A percentile compares a stretch with the other conserved stretches of the same genome.
phyloP scores from a whole-genome alignment of 176 grass and related monocot genomes.

The Guadua angustifolia region DNA sequence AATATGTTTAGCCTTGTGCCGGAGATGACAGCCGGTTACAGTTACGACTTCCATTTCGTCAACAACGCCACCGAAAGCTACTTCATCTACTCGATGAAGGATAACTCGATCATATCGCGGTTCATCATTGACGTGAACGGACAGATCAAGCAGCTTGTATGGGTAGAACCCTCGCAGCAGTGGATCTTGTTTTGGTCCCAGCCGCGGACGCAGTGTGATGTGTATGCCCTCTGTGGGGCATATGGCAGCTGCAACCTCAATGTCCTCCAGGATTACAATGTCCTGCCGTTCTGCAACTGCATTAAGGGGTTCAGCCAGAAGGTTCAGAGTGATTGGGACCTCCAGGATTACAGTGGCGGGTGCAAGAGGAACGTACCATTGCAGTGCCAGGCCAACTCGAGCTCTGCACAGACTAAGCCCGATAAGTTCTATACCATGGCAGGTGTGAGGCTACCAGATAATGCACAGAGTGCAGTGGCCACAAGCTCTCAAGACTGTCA shows the following conservation, averaged over 20 bases:
- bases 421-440: conserved; percentile 68
- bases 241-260: conserved; percentile 69
- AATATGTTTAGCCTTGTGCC: conserved; percentile 61
- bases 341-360: conserved; percentile 59
- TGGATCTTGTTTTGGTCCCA: conserved; percentile 74
- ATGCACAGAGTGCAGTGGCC: conserved; percentile 39
- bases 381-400: conserved; percentile 57
- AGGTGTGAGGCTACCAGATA: conserved; percentile 53
- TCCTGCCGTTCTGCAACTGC: conserved; percentile 60
- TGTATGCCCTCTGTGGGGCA: conserved; percentile 64
- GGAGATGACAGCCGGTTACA: conserved; percentile 52
- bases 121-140: conserved; percentile 61
- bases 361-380: conserved; percentile 63
- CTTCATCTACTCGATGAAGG: conserved; percentile 64
- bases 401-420: conserved; percentile 24
- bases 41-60: conserved; percentile 57
- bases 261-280: too few species aligned
- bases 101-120: conserved; percentile 45
- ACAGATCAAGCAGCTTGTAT: conserved; percentile 65
- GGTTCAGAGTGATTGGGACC: conserved; percentile 53
- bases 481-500: conserved; percentile 54
- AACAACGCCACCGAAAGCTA: conserved; percentile 56
- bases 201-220: conserved; percentile 61
- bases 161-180: conserved; percentile 16
- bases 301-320: conserved; percentile 61